These are phyloP conservation scores for Mercurialis annua DNA, from an alignment of 345 rosid species.

Conservation along the genomic window DNA sequence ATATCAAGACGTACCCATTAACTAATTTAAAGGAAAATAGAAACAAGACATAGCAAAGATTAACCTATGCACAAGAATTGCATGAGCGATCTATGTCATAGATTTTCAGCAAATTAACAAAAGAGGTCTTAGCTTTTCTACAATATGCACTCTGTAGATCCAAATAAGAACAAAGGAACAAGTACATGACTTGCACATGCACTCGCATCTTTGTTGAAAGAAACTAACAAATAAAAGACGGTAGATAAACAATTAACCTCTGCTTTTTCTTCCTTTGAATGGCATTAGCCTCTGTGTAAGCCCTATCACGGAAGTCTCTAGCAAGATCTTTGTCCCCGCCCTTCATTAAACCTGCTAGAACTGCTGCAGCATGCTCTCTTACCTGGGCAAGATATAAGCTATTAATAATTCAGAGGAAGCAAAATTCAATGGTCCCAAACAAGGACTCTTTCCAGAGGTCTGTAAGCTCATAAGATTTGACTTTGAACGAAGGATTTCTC, in stretches of 20 bases:
- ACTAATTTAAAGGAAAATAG: not conserved
- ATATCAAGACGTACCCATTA: not conserved
- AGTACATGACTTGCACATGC: not conserved
- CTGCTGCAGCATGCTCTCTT: constrained; percentile 97
- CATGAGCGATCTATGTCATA: not conserved
- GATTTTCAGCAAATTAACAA: not conserved
- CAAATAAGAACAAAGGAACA: constrained; percentile 8
- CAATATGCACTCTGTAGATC: not conserved
- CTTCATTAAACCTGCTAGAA: constrained; percentile 93
- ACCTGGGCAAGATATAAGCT: constrained; percentile 45
- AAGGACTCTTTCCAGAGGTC: constrained; percentile 14
- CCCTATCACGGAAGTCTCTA: constrained; percentile 73
- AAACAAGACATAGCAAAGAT: not conserved
- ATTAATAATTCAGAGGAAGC: not conserved
- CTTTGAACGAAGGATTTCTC: constrained; percentile 1
- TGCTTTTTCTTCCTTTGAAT: constrained; percentile 58
- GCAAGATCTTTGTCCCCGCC: constrained; percentile 90
- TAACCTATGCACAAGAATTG: not conserved
- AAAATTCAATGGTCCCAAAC: not conserved
- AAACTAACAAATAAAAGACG: not conserved
- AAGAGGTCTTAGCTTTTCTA: not conserved
- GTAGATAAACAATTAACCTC: constrained; percentile 35
- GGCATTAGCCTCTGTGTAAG: constrained; percentile 66
- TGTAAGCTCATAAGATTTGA: not conserved
- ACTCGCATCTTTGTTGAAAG: not conserved